Base-by-base conservation (phyloP, 768 basidiomycete genomes). In the Amanita inopinata region DNA sequence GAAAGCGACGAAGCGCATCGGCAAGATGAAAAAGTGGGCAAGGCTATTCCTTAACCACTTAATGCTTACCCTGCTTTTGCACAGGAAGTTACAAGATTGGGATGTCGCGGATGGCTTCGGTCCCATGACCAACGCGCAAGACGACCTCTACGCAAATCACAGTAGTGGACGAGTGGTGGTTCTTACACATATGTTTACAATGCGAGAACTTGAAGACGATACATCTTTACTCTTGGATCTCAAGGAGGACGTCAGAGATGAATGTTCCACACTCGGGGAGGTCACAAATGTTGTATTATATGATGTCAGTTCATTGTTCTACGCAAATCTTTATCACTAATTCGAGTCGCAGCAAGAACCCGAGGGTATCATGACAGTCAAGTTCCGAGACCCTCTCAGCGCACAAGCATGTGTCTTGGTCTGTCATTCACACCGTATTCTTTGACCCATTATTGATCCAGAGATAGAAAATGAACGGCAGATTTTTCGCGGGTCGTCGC, bases 201-300 rank as follows among this genome's bases (percentile, higher is more conserved):
- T 89, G 14, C 60, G 83, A 52, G 87, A 92, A 50, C 72, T 98
- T 0, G 82, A 88, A 23, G 78, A 91, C 51, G 92, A 98, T 53
- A 67, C 87, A 0, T 71, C 87, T 5, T 63, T 97, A 18, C 64
- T 97, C 14, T 74, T 98, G 10, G 94, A 98, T 52, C 71, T 97
- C 39, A 97, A 97, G 57, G 91, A 96, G 55, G 94, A 98, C 51
- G 92, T 98, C 12, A 76, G 94, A 42, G 92, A 94, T 24, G 94
- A 98, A 57, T 91, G 91, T 49, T 78, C 85, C 38, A 73, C 74
- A 0, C 60, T 98, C 9, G 96, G 96, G 20, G 88, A 93, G 53
- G 96, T 99, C 3, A 98, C 96, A 0, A 97, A 91, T 51, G 87
- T 97, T 1, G 80, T 90, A 22, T 61, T 99, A 30, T 98, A 94